A percentile compares a stretch with the other conserved stretches of the same genome.
Conservation (phyloP, 129 eudicot species). For the Helianthus annuus region HanXRQr2.0-SUNRISE NC_035436.2:14429703-14430202, state of each 20-base stretch:
- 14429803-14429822: slow-evolving; percentile 90
- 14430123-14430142: background rate
- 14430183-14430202: background rate
- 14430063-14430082: slow-evolving; percentile 92
- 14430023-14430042: slow-evolving; percentile 57
- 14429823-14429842: slow-evolving; percentile 42
- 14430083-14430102: slow-evolving; percentile 91
- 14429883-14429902: slow-evolving; percentile 49
- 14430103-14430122: slow-evolving; percentile 82
- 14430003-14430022: background rate
- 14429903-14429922: slow-evolving; percentile 69
- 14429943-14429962: slow-evolving; percentile 86
- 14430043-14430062: slow-evolving; percentile 80
- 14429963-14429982: too few relatives aligned
- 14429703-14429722: background rate
- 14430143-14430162: background rate
- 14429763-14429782: slow-evolving; percentile 65
- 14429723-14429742: background rate
- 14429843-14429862: background rate
- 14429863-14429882: background rate
- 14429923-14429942: slow-evolving; percentile 78
- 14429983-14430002: too few relatives aligned
- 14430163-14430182: background rate
- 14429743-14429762: background rate
- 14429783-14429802: slow-evolving; percentile 95